phyloP scores from a whole-genome alignment of 306 rosid genomes.

The Cyamopsis tetragonoloba region DNA sequence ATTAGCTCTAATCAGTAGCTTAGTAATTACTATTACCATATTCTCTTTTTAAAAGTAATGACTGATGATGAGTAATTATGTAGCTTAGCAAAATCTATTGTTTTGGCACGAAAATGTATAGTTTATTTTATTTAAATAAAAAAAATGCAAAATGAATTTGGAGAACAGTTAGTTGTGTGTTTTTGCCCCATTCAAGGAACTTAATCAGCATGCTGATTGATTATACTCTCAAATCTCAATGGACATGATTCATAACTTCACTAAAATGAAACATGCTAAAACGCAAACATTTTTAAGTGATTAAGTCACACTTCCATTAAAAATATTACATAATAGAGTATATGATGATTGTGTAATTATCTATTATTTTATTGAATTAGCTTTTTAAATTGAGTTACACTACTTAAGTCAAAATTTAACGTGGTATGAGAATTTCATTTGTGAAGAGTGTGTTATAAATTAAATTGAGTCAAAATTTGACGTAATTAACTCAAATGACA shows the following conservation, averaged over 20 bases:
- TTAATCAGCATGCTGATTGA: constrained; percentile 4
- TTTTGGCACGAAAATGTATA: neutral
- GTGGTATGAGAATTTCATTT: no score
- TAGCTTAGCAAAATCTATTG: neutral
- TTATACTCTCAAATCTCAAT: constrained; percentile 6
- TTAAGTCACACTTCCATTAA: no score
- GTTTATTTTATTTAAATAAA: neutral
- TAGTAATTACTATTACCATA: neutral
- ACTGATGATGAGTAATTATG: neutral
- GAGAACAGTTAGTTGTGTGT: neutral
- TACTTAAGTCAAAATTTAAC: no score
- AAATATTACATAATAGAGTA: no score
- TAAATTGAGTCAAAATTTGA: no score
- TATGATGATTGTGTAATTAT: no score
- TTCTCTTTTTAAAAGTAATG: neutral
- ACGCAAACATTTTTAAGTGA: no score
- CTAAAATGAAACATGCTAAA: neutral
- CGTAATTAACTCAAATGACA: no score
- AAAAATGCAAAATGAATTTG: neutral
- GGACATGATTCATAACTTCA: neutral
- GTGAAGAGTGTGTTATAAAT: no score
- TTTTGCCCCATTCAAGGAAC: neutral
- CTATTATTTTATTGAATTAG: no score
- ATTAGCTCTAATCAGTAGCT: neutral
- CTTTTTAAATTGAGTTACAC: no score